Evolutionary conservation across 2,329 filamentous ascomycete genomes (phyloP).

Genomic region (Diaporthe capsici): DNA sequence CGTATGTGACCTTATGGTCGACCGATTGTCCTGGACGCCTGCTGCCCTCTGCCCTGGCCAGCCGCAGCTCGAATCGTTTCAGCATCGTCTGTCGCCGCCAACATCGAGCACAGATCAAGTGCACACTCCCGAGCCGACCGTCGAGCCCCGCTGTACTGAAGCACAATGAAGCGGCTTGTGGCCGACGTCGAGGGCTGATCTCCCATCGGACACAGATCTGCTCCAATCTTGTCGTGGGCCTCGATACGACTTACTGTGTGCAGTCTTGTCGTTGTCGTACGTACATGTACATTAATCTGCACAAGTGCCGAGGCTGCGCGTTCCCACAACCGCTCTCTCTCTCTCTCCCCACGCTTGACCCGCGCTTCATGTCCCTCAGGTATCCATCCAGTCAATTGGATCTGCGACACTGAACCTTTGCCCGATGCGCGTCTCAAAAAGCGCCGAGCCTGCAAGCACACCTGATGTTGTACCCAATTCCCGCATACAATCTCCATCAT

Average conservation of each 20-base stretch:
- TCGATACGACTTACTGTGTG: slow-evolving; percentile 7
- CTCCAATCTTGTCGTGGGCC: slow-evolving; percentile 24
- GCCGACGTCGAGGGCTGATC: slow-evolving; percentile 21
- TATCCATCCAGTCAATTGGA: slow-evolving; percentile 17
- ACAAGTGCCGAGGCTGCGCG: slow-evolving; percentile 22
- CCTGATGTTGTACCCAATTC: slow-evolving; percentile 16
- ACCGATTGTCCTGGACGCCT: neutral
- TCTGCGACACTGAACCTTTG: slow-evolving; percentile 13
- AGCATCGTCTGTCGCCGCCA: slow-evolving; percentile 2
- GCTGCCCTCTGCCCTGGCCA: neutral
- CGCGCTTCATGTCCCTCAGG: slow-evolving; percentile 26
- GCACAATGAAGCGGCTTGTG: slow-evolving; percentile 23
- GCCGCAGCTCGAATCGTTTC: slow-evolving; percentile 24
- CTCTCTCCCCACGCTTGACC: slow-evolving; percentile 13
- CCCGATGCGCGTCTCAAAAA: neutral
- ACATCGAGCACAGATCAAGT: slow-evolving; percentile 18
- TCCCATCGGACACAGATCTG: slow-evolving; percentile 22
- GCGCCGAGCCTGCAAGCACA: slow-evolving; percentile 13
- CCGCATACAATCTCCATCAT: slow-evolving; percentile 13
- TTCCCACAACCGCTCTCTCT: neutral
- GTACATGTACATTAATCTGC: neutral
- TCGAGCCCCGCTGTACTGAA: slow-evolving; percentile 20
- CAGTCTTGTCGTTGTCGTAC: slow-evolving; percentile 10
- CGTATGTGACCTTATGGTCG: neutral
- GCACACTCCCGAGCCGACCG: slow-evolving; percentile 13